Percentiles rank a stretch among this genome's conserved stretches.
Conservation (phyloP, 768 basidiomycete genomes). For the Tulasnella sp. region DNA sequence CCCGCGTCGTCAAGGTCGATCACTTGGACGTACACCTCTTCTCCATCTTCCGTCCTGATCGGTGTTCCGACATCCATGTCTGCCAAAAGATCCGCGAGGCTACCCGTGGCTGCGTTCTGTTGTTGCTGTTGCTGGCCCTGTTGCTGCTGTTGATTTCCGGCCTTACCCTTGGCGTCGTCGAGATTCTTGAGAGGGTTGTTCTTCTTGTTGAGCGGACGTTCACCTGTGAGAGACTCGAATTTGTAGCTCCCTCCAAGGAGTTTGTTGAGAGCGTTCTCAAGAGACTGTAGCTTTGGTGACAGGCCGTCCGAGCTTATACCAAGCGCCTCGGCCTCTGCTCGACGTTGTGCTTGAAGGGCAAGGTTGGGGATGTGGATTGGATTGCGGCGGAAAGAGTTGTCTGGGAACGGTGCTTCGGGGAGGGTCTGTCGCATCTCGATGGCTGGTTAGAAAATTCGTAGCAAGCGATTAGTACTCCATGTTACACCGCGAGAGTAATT, state of each 20-base stretch:
- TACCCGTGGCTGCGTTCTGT: not conserved
- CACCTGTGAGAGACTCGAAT: not conserved
- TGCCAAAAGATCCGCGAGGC: not conserved
- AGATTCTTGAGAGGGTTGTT: not conserved
- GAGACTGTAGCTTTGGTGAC: not conserved
- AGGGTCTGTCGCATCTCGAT: not conserved
- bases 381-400: slow-evolving; percentile 16
- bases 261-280: slow-evolving; percentile 3
- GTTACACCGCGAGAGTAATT: not conserved
- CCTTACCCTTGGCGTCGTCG: not conserved
- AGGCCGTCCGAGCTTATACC: not conserved
- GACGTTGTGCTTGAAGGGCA: slow-evolving; percentile 12
- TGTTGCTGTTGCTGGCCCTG: not conserved
- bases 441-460: not conserved
- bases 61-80: not conserved
- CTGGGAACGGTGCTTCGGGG: slow-evolving; percentile 29
- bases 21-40: slow-evolving; percentile 2
- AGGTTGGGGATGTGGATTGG: slow-evolving; percentile 28
- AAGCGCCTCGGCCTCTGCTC: slow-evolving; percentile 8
- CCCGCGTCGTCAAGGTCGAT: slow-evolving; percentile 14
- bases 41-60: not conserved
- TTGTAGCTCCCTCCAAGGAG: not conserved
- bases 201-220: not conserved
- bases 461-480: not conserved
- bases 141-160: not conserved